Evolutionary conservation across 768 basidiomycete genomes (phyloP).

Genomic region (Lactarius hatsudake): DNA sequence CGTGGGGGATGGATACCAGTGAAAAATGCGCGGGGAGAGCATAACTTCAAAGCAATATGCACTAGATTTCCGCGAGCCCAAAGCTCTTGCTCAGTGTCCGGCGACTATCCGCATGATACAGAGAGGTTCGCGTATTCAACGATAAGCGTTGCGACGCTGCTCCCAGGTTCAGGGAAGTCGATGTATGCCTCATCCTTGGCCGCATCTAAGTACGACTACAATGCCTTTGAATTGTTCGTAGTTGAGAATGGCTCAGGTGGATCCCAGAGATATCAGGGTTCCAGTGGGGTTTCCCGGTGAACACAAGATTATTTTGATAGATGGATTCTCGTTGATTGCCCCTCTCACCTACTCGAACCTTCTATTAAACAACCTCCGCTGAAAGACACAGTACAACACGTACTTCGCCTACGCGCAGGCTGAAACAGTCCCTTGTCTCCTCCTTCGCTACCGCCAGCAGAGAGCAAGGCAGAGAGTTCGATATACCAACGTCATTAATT

Average conservation of each 20-base stretch:
- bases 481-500: conserved; percentile 88
- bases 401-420: conserved; percentile 71
- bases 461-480: no score
- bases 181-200: conserved; percentile 77
- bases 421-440: conserved; percentile 72
- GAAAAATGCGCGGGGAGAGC: not conserved
- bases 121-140: conserved; percentile 80
- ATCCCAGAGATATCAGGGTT: conserved; percentile 70
- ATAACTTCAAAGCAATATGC: conserved; percentile 32
- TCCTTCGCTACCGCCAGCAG: conserved; percentile 62
- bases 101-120: conserved; percentile 96
- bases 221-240: conserved; percentile 85
- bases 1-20: not conserved
- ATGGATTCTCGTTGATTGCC: conserved; percentile 61
- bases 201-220: conserved; percentile 77
- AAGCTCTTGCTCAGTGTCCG: conserved; percentile 95
- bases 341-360: conserved; percentile 57
- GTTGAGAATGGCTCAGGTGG: conserved; percentile 68
- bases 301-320: conserved; percentile 88
- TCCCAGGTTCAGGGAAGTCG: conserved; percentile 70
- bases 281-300: conserved; percentile 98
- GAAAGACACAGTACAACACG: conserved; percentile 28
- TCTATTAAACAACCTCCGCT: not conserved
- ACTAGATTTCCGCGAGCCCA: conserved; percentile 96
- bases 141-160: conserved; percentile 68